Conservation (phyloP, 345 rosid species). For the Lepidium didymum region DNA sequence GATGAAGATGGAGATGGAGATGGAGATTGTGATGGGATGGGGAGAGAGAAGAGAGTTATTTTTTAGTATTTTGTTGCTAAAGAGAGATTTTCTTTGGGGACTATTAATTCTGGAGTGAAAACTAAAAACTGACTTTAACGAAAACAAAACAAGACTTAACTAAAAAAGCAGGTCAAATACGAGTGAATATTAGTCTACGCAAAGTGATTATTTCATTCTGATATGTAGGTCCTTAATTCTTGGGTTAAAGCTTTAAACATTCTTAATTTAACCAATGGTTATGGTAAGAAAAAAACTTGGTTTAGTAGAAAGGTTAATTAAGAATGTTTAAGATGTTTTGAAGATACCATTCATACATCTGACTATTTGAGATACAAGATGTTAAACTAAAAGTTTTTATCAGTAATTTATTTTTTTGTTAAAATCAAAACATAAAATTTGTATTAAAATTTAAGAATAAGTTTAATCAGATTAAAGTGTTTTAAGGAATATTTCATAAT, state of each 20-base stretch:
- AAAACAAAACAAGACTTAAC: background rate
- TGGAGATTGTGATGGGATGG: slow-evolving; percentile 33
- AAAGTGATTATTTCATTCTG: slow-evolving; percentile 26
- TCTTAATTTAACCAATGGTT: background rate
- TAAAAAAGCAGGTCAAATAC: slow-evolving; percentile 22
- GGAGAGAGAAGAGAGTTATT: slow-evolving; percentile 12
- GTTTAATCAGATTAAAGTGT: background rate
- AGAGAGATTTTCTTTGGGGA: background rate
- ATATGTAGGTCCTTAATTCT: slow-evolving; percentile 24
- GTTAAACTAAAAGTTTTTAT: background rate
- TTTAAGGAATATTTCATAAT: background rate
- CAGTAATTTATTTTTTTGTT: background rate
- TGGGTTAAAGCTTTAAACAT: background rate
- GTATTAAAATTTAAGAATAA: background rate
- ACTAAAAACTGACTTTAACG: slow-evolving; percentile 13
- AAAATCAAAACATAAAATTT: background rate
- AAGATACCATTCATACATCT: background rate
- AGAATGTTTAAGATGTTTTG: background rate
- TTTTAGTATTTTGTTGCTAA: background rate
- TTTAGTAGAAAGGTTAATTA: background rate
- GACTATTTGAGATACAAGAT: background rate
- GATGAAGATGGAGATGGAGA: slow-evolving; percentile 43
- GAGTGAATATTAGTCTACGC: slow-evolving; percentile 21
- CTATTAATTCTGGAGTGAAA: slow-evolving; percentile 13
- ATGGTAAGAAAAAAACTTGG: background rate